Evolutionary conservation across 768 basidiomycete genomes (phyloP).

Genomic region (Termitomyces sp.): DNA sequence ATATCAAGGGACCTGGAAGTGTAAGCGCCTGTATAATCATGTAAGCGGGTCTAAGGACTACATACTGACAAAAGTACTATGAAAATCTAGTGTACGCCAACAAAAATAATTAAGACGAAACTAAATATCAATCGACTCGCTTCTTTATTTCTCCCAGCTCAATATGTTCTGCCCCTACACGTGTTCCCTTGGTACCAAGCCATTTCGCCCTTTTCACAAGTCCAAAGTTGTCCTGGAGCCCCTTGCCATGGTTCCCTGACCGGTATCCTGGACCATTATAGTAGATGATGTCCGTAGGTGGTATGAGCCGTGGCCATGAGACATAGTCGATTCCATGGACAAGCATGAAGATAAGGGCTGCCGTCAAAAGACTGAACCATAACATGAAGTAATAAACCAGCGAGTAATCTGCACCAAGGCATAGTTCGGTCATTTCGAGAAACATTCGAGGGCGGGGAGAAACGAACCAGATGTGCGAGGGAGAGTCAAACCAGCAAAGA

Average conservation of each 20-base stretch:
- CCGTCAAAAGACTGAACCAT: constrained; percentile 64
- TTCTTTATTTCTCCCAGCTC: constrained; percentile 79
- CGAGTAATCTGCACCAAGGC: constrained; percentile 63
- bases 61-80: background rate
- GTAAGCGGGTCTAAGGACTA: background rate
- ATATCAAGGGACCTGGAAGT: background rate
- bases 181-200: constrained; percentile 33
- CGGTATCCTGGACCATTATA: constrained; percentile 90
- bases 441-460: background rate
- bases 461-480: constrained; percentile 82
- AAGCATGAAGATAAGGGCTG: constrained; percentile 69
- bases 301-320: constrained; percentile 86
- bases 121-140: constrained; percentile 54
- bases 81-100: background rate
- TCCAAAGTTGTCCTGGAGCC: constrained; percentile 34
- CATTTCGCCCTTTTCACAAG: constrained; percentile 36
- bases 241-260: constrained; percentile 73
- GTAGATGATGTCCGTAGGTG: constrained; percentile 79
- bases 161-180: constrained; percentile 57
- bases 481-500: constrained; percentile 79
- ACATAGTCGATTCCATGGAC: constrained; percentile 94
- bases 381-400: constrained; percentile 81
- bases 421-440: background rate
- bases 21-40: too few relatives aligned
- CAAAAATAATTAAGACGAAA: background rate